A percentile compares a stretch with the other conserved stretches of the same genome.
phyloP scores from a whole-genome alignment of 306 rosid genomes.

The Gynostemma pentaphyllum region DNA sequence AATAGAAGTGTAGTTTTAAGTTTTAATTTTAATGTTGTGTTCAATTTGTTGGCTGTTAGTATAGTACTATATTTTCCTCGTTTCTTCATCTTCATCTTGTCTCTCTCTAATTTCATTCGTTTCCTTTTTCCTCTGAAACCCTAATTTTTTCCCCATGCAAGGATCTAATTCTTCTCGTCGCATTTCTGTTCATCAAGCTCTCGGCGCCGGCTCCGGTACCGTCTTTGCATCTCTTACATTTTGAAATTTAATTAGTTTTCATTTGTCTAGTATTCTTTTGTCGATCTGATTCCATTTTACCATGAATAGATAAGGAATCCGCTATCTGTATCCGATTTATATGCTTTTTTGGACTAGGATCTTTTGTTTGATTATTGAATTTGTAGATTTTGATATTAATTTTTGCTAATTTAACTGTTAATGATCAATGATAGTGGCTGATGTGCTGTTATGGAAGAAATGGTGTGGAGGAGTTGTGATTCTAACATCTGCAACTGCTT shows the following conservation, averaged over 20 bases:
- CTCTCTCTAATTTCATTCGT: constrained; percentile 2
- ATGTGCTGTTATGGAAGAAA: constrained; percentile 83
- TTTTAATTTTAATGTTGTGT: not conserved
- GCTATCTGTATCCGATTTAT: not conserved
- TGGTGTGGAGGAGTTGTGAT: constrained; percentile 51
- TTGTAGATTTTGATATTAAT: not conserved
- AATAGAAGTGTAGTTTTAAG: too few species aligned
- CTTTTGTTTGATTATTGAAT: not conserved
- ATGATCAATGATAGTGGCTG: constrained; percentile 51
- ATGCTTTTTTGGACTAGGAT: not conserved
- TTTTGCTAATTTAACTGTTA: not conserved
- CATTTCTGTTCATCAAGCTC: constrained; percentile 53
- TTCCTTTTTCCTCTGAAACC: constrained; percentile 19
- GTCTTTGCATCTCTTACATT: not conserved
- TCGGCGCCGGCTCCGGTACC: constrained; percentile 74
- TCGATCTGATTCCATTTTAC: not conserved
- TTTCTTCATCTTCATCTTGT: constrained; percentile 2
- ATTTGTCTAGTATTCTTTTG: not conserved
- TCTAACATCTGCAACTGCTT: constrained; percentile 44
- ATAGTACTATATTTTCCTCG: not conserved
- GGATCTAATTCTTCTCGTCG: constrained; percentile 44
- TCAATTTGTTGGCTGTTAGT: not conserved
- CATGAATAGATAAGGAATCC: not conserved
- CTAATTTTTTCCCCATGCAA: constrained; percentile 60
- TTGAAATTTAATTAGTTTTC: not conserved